Conservation (phyloP, 1,284 basidiomycete species). For the Gymnopus androsaceus region DNA sequence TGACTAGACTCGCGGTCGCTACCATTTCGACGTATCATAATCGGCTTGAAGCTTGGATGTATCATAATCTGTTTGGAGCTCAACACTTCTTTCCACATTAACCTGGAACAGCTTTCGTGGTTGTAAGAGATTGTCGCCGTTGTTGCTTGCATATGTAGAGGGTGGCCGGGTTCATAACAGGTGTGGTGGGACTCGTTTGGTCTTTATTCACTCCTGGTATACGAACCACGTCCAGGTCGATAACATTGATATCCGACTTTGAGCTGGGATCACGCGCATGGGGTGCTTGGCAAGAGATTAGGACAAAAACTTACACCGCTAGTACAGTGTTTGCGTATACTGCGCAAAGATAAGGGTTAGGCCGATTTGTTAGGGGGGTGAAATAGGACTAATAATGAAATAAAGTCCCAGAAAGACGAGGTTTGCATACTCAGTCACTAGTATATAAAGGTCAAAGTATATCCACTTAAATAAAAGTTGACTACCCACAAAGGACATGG, state of each 20-base stretch:
- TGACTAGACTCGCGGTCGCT: no score
- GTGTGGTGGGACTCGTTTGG: no score
- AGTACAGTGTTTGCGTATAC: conserved; percentile 13
- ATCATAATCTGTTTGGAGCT: neutral
- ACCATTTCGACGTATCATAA: no score
- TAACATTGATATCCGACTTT: no score
- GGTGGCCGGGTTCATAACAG: no score
- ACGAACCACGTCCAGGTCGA: neutral
- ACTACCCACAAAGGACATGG: conserved; percentile 10
- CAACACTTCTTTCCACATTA: neutral
- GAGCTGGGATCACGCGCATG: neutral
- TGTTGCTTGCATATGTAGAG: no score
- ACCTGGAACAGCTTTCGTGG: neutral
- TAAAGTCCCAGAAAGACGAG: conserved; percentile 11
- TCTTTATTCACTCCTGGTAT: neutral
- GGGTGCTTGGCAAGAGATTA: neutral
- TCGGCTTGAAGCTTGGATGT: no score
- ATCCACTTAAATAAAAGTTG: neutral
- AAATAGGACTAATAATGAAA: conserved; percentile 12
- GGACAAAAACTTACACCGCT: conserved; percentile 6
- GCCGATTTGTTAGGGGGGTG: conserved; percentile 5
- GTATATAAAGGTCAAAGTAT: neutral
- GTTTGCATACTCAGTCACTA: conserved; percentile 12
- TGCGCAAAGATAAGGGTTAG: neutral
- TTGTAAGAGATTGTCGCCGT: no score